A percentile compares a stretch with the other conserved stretches of the same genome.
Conservation (phyloP, 306 rosid genomes). For the Canavalia ensiformis region DNA sequence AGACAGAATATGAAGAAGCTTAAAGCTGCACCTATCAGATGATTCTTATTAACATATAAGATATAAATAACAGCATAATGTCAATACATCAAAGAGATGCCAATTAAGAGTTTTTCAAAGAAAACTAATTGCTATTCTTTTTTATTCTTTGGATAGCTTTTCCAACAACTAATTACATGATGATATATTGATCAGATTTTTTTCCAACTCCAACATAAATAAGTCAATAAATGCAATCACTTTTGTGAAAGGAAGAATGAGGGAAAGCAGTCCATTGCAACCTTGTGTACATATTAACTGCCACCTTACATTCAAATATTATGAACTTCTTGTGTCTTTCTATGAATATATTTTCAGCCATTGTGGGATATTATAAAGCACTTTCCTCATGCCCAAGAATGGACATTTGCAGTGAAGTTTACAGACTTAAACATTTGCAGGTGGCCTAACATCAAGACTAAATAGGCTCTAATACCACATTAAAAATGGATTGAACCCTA, state of each 20-base stretch:
- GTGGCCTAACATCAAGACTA: background rate
- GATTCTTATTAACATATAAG: background rate
- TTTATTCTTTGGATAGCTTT: background rate
- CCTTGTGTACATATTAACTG: background rate
- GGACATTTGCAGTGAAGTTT: background rate
- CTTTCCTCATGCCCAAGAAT: background rate
- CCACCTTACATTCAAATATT: background rate
- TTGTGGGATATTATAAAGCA: too few relatives aligned
- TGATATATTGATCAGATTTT: background rate
- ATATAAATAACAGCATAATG: background rate
- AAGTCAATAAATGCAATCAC: constrained; percentile 27
- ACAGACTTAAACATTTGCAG: background rate
- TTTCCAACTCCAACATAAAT: constrained; percentile 25
- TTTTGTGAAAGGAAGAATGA: background rate
- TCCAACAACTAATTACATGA: background rate
- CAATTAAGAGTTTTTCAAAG: constrained; percentile 4
- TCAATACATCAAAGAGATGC: constrained; percentile 10
- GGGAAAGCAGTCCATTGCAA: constrained; percentile 20
- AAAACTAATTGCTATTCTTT: background rate
- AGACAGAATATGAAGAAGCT: constrained; percentile 21
- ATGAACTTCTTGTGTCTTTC: background rate
- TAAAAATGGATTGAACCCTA: too few relatives aligned
- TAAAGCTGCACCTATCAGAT: background rate
- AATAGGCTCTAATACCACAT: too few relatives aligned
- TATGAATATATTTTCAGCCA: too few relatives aligned